Percentiles rank a stretch among this genome's conserved stretches.
phyloP scores from a whole-genome alignment of 768 basidiomycete genomes.

The Leucocoprinus leucothites region DNA sequence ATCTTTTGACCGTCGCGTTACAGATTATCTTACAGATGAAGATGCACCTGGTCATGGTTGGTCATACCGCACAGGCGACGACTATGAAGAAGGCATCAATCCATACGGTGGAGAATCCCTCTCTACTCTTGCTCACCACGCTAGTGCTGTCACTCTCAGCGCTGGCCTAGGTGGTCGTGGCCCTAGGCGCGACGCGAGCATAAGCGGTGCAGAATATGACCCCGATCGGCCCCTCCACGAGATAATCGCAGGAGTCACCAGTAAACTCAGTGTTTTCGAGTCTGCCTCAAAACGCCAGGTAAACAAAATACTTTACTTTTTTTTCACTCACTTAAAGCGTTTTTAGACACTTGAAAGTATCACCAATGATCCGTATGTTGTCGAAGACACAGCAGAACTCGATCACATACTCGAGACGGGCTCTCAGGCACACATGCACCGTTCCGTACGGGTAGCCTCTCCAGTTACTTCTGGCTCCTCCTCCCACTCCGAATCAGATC shows the following conservation, averaged over 20 bases:
- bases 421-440: constrained; percentile 26
- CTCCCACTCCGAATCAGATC: constrained; percentile 50
- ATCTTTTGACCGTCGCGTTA: constrained; percentile 58
- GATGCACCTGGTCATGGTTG: constrained; percentile 52
- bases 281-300: constrained; percentile 46
- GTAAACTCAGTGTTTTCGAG: constrained; percentile 55
- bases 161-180: constrained; percentile 68
- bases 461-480: constrained; percentile 47
- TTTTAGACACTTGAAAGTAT: constrained; percentile 29
- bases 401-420: constrained; percentile 60
- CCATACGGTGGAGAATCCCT: constrained; percentile 69
- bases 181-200: constrained; percentile 48
- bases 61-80: constrained; percentile 54
- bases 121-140: constrained; percentile 88
- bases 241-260: constrained; percentile 63
- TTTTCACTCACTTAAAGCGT: background rate
- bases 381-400: constrained; percentile 60
- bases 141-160: constrained; percentile 80
- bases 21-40: constrained; percentile 49
- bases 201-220: constrained; percentile 83
- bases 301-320: constrained; percentile 17
- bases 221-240: constrained; percentile 76
- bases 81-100: constrained; percentile 59
- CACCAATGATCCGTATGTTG: constrained; percentile 53
- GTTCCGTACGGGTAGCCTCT: constrained; percentile 42